These are phyloP conservation scores for Leptodontidium sp. DNA, from an alignment of 2,329 filamentous ascomycete species.

Conservation along the genomic window DNA sequence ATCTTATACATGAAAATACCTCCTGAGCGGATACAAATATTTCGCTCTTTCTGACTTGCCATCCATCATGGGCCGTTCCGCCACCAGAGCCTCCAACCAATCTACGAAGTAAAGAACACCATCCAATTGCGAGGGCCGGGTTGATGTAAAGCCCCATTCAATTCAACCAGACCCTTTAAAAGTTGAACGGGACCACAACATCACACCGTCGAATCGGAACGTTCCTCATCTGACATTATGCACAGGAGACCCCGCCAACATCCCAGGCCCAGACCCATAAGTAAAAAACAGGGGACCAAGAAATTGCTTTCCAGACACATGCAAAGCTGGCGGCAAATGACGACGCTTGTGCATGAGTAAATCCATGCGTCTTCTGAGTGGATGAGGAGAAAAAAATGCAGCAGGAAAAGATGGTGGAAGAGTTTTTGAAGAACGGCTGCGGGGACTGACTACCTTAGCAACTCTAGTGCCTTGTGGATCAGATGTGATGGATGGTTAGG, in stretches of 20 bases:
- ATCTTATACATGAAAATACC: no score
- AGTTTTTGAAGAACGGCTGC: background rate
- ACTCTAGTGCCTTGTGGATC: slow-evolving; percentile 3
- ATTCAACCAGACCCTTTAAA: no score
- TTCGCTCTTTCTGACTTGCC: background rate
- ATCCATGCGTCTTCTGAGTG: background rate
- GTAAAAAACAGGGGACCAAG: background rate
- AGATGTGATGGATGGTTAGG: background rate
- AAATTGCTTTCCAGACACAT: background rate
- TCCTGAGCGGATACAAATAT: background rate
- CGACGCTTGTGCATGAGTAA: slow-evolving; percentile 5
- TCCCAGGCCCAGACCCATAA: background rate
- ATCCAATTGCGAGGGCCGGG: no score
- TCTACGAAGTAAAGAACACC: no score
- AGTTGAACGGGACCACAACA: no score
- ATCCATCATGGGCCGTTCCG: background rate
- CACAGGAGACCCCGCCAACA: background rate
- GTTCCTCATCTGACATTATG: no score
- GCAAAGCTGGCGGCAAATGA: slow-evolving; percentile 13
- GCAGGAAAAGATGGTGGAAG: slow-evolving; percentile 18
- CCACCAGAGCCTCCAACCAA: background rate
- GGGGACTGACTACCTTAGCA: background rate
- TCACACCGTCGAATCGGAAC: background rate
- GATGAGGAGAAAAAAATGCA: slow-evolving; percentile 1
- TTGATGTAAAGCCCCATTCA: no score